Evolutionary conservation across 306 rosid genomes (phyloP).

Genomic region (barrel medic (Medicago truncatula)): DNA sequence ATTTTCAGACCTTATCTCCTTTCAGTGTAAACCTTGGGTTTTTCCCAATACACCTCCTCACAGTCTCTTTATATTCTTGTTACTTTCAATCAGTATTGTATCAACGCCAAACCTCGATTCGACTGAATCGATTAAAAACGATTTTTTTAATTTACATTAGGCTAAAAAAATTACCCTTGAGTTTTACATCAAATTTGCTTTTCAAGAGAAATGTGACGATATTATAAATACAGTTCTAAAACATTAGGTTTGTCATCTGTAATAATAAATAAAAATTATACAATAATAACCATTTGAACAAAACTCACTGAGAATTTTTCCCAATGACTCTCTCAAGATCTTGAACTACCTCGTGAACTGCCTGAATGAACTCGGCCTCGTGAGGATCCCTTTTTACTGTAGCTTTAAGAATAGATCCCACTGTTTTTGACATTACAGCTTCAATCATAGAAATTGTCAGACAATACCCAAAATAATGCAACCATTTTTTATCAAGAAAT

Average conservation of each 20-base stretch:
- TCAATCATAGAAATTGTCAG: constrained; percentile 54
- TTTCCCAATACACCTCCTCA: background rate
- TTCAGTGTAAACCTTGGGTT: background rate
- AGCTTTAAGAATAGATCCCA: constrained; percentile 93
- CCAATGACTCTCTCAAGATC: constrained; percentile 97
- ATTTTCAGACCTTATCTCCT: background rate
- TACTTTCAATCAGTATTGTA: background rate
- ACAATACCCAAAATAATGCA: constrained; percentile 37
- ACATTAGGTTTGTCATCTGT: constrained; percentile 20
- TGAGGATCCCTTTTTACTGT: constrained; percentile 93
- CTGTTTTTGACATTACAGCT: constrained; percentile 93
- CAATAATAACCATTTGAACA: constrained; percentile 32
- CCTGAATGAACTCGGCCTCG: constrained; percentile 87
- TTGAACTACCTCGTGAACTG: constrained; percentile 82
- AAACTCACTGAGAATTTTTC: constrained; percentile 90
- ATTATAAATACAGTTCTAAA: constrained; percentile 27
- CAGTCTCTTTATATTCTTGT: too few relatives aligned
- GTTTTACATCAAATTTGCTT: background rate
- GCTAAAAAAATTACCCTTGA: background rate
- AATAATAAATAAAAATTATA: constrained; percentile 15
- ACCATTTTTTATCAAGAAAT: constrained; percentile 32
- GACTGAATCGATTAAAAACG: background rate
- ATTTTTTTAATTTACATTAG: background rate
- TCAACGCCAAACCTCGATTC: background rate
- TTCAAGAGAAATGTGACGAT: background rate